Evolutionary conservation across 2,329 filamentous ascomycete species (phyloP).

Genomic region (Coccinonectria pachysandricola): DNA sequence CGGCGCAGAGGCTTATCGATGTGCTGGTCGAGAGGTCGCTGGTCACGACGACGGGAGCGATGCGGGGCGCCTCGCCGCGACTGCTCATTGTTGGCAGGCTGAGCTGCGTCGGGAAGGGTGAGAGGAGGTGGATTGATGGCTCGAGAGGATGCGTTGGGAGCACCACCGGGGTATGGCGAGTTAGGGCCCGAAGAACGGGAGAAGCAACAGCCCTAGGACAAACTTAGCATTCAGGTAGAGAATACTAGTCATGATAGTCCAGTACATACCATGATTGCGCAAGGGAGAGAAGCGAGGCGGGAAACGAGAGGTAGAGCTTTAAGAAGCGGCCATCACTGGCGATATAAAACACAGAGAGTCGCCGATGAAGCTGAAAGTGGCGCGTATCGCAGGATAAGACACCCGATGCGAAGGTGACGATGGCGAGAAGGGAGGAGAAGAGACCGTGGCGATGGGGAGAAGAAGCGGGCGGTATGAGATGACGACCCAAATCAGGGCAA

Average conservation of each 20-base stretch:
- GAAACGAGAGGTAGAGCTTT: slow-evolving; percentile 2
- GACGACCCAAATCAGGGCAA: too few species aligned
- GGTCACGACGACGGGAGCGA: slow-evolving; percentile 25
- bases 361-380: too few species aligned
- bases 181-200: slow-evolving; percentile 42
- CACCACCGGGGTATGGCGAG: slow-evolving; percentile 42
- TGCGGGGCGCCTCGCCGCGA: slow-evolving; percentile 14
- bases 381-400: too few species aligned
- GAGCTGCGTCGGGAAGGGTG: slow-evolving; percentile 18
- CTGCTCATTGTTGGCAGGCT: too few species aligned
- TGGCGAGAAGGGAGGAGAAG: too few species aligned
- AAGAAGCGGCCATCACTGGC: slow-evolving; percentile 14
- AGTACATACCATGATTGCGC: too few species aligned
- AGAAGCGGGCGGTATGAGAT: too few species aligned
- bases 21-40: slow-evolving; percentile 46
- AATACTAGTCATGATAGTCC: too few species aligned
- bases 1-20: slow-evolving; percentile 59
- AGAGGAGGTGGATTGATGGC: slow-evolving; percentile 39
- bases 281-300: slow-evolving; percentile 7
- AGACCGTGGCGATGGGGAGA: too few species aligned
- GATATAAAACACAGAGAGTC: too few species aligned
- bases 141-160: slow-evolving; percentile 39
- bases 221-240: too few species aligned
- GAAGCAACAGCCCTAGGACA: slow-evolving; percentile 45
- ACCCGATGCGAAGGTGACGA: too few species aligned